Evolutionary conservation across 2,329 filamentous ascomycete species (phyloP).

Genomic region (Paraphaeosphaeria sporulosa): DNA sequence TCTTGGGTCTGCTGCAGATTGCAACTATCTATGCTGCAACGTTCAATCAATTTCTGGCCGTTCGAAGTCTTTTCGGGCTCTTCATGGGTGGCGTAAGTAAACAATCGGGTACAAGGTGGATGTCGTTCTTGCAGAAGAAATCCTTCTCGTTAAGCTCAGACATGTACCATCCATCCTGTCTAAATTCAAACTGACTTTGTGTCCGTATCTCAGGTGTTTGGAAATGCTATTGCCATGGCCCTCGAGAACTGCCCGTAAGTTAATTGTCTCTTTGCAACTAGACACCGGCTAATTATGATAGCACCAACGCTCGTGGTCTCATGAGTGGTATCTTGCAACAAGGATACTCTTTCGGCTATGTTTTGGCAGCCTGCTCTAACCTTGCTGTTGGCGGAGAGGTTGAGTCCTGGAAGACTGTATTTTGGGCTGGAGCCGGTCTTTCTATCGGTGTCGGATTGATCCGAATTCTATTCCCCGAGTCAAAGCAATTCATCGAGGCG

Average conservation of each 20-base stretch:
- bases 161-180: too few relatives aligned
- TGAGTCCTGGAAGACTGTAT: slow-evolving; percentile 77
- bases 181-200: too few relatives aligned
- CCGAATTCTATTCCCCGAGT: slow-evolving; percentile 75
- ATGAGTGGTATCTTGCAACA: slow-evolving; percentile 86
- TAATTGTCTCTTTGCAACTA: slow-evolving; percentile 23
- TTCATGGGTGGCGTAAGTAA: slow-evolving; percentile 90
- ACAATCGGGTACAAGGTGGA: too few relatives aligned
- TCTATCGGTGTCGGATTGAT: slow-evolving; percentile 74
- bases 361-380: slow-evolving; percentile 78
- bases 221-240: slow-evolving; percentile 80
- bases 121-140: too few relatives aligned
- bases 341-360: slow-evolving; percentile 81
- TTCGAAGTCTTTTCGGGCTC: slow-evolving; percentile 75
- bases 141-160: too few relatives aligned
- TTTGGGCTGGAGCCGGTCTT: slow-evolving; percentile 74
- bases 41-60: slow-evolving; percentile 77
- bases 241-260: slow-evolving; percentile 74
- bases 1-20: slow-evolving; percentile 74
- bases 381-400: slow-evolving; percentile 71
- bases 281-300: slow-evolving; percentile 24
- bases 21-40: slow-evolving; percentile 79
- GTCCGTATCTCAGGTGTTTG: too few relatives aligned
- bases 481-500: slow-evolving; percentile 75
- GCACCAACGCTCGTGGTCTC: slow-evolving; percentile 71